Evolutionary conservation across 495 filamentous ascomycete species (phyloP).

Genomic region (Hyaloscypha finlandica): DNA sequence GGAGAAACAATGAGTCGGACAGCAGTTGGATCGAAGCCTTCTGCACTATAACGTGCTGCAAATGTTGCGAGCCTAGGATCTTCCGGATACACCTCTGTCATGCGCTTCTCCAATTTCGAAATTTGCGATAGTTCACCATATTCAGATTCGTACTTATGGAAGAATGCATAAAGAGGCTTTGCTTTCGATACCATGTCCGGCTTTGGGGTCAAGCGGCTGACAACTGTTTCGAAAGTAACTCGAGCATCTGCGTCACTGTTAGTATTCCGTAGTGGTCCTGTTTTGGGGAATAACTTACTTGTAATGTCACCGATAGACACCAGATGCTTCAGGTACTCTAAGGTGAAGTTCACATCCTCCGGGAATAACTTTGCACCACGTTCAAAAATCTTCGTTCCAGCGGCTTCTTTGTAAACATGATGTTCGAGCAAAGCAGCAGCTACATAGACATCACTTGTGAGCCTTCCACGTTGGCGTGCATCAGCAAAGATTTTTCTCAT

Average conservation of each 20-base stretch:
- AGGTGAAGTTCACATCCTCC: slow-evolving; percentile 84
- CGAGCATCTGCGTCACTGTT: slow-evolving; percentile 68
- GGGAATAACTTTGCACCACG: slow-evolving; percentile 90
- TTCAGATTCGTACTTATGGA: slow-evolving; percentile 92
- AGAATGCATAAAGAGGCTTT: slow-evolving; percentile 82
- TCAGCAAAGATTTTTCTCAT: slow-evolving; percentile 85
- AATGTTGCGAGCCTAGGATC: slow-evolving; percentile 78
- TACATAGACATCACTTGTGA: slow-evolving; percentile 92
- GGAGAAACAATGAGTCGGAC: slow-evolving; percentile 83
- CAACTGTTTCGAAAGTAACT: slow-evolving; percentile 90
- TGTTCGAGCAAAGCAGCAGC: slow-evolving; percentile 91
- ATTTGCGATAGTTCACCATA: slow-evolving; percentile 91
- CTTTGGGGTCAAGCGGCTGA: slow-evolving; percentile 73
- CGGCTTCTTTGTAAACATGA: slow-evolving; percentile 89
- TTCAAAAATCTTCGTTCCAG: slow-evolving; percentile 93
- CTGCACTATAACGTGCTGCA: slow-evolving; percentile 68
- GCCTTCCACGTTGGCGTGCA: slow-evolving; percentile 77
- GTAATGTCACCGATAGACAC: slow-evolving; percentile 88
- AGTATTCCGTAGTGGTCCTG: not conserved
- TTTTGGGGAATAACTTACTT: slow-evolving; percentile 59
- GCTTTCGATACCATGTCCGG: slow-evolving; percentile 70
- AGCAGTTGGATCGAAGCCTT: slow-evolving; percentile 72
- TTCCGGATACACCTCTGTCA: slow-evolving; percentile 88
- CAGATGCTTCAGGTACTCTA: slow-evolving; percentile 94
- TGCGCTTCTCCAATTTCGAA: slow-evolving; percentile 84